phyloP scores from a whole-genome alignment of 768 basidiomycete genomes.

The Mycena floridula region DNA sequence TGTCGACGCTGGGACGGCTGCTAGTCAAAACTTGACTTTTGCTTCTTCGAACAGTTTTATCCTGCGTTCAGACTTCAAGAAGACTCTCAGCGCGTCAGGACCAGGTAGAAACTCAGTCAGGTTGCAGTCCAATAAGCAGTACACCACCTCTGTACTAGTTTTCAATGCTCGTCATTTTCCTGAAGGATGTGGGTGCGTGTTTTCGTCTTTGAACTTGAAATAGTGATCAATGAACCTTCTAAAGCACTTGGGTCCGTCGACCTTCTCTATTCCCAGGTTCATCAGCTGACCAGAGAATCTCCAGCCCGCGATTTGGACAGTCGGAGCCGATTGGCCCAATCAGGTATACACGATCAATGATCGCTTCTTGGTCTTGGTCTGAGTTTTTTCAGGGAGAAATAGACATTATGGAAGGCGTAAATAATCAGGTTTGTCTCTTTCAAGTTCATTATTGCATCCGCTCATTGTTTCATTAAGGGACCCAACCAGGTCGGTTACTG shows the following conservation, averaged over 20 bases:
- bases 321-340: conserved; percentile 14
- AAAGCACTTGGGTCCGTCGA: conserved; percentile 29
- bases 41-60: conserved; percentile 30
- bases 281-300: too few species aligned
- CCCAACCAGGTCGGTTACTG: too few species aligned
- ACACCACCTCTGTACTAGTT: conserved; percentile 12
- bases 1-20: conserved; percentile 26
- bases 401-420: conserved; percentile 44
- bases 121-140: conserved; percentile 29
- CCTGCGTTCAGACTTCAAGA: conserved; percentile 34
- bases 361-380: not conserved
- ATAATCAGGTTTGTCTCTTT: conserved; percentile 32
- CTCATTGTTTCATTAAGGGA: too few species aligned
- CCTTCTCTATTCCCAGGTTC: too few species aligned
- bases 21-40: conserved; percentile 33
- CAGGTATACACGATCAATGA: not conserved
- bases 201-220: not conserved
- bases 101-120: conserved; percentile 37
- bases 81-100: conserved; percentile 26
- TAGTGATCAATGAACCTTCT: not conserved
- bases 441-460: too few species aligned
- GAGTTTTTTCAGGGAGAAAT: conserved; percentile 25
- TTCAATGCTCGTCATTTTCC: conserved; percentile 48
- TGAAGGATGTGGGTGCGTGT: conserved; percentile 39
- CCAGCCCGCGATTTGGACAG: conserved; percentile 58